Conservation (phyloP, 2,329 filamentous ascomycete species). For the Botryosphaeria agaves region DNA sequence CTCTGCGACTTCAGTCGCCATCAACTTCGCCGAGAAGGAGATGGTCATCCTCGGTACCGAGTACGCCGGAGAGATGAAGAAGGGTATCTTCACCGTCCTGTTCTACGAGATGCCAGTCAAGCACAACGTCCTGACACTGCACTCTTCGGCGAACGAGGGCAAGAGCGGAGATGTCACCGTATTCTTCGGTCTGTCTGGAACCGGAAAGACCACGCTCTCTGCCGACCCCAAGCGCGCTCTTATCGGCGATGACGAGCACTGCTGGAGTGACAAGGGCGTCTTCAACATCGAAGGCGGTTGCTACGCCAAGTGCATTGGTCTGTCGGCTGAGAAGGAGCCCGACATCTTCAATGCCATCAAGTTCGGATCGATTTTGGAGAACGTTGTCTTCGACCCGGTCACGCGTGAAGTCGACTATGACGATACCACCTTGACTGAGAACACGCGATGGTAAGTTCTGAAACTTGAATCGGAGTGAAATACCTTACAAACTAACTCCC, state of each 20-base stretch:
- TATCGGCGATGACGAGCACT: slow-evolving; percentile 99
- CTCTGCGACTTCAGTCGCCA: slow-evolving; percentile 88
- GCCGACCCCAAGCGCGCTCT: slow-evolving; percentile 91
- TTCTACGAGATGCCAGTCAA: slow-evolving; percentile 99
- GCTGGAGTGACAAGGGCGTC: slow-evolving; percentile 90
- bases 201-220: slow-evolving; percentile 95
- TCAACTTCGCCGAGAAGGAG: slow-evolving; percentile 99
- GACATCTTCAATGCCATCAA: slow-evolving; percentile 94
- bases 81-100: slow-evolving; percentile 95
- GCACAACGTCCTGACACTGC: slow-evolving; percentile 95
- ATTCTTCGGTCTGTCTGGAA: slow-evolving; percentile 97
- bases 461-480: no score
- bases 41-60: slow-evolving; percentile 99
- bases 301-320: slow-evolving; percentile 97
- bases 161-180: slow-evolving; percentile 89
- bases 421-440: slow-evolving; percentile 86
- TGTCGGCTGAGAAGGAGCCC: slow-evolving; percentile 96
- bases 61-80: slow-evolving; percentile 97
- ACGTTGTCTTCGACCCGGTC: slow-evolving; percentile 88
- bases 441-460: slow-evolving; percentile 62
- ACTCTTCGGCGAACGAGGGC: slow-evolving; percentile 97
- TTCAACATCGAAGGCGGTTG: slow-evolving; percentile 99
- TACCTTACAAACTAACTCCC: no score
- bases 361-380: slow-evolving; percentile 95
- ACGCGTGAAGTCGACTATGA: slow-evolving; percentile 92